Evolutionary conservation across 1,139 yeast species (phyloP), one percentile per base, ranked within the genome.

Genomic region (Suhomyces panamericanus): DNA sequence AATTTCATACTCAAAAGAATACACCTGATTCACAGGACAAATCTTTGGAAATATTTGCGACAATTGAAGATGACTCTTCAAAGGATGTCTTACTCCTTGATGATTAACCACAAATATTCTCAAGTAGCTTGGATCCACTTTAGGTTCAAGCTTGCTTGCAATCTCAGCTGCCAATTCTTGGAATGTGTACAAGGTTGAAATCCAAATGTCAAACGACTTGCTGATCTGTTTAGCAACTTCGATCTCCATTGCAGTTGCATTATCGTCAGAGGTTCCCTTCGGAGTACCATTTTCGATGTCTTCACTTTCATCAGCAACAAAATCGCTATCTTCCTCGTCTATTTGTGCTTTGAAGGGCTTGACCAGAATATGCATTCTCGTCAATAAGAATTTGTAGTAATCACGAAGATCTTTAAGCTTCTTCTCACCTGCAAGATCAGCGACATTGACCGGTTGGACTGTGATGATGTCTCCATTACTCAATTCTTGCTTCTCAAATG

Each of bases 401-500:
- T 79, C 78, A 26, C 66, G 67, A 7, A 81, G 73, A 41, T 70
- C 67, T 56, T 50, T 53, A 47, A 64, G 63, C 29, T 49, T 59
- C 22, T 45, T 41, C 17, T 49, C 57, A 6, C 54, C 51, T 3
- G 62, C 57, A 13, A 61, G 51, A 9, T 57, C 53, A 10, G 54
- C 53, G 1, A 54, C 57, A 37, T 65, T 57, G 1, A 60, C 49
- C 1, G 62, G 58, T 47, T 85, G 85, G 42, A 86, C 77, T 26
- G 87, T 73, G 13, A 91, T 64, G 17, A 91, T 86, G 60, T 90
- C 97, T 52, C 97, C 97, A 52, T 78, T 83, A 14, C 77, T 75
- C 32, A 91, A 65, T 58, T 90, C 97, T 32, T 80, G 73, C 49
- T 80, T 77, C 50, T 77, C 80, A 52, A 85, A 79, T 0, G 86